phyloP scores from a whole-genome alignment of 371 early-diverging fungal genomes.

The Mortierella sp. region DNA sequence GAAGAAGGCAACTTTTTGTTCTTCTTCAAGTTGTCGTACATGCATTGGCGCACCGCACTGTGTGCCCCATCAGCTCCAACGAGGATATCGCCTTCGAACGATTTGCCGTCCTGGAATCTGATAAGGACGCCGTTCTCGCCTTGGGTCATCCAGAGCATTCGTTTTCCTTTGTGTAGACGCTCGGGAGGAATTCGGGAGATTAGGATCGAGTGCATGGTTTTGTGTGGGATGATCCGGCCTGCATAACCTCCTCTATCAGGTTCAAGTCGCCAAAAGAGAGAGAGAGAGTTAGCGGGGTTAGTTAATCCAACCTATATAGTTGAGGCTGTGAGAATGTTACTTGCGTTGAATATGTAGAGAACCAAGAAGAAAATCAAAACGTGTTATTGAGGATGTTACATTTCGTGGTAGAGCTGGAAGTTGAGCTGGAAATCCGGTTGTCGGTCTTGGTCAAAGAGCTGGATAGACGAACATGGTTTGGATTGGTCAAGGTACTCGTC shows the following conservation, averaged over 20 bases:
- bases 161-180: not conserved
- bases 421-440: constrained; percentile 1
- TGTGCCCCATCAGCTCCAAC: constrained; percentile 22
- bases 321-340: not conserved
- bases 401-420: not conserved
- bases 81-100: constrained; percentile 6
- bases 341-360: not conserved
- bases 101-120: not conserved
- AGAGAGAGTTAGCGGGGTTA: not conserved
- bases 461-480: not conserved
- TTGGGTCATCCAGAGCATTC: not conserved
- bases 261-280: not conserved
- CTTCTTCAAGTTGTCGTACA: not conserved
- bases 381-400: not conserved
- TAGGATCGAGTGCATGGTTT: not conserved
- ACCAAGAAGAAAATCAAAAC: not conserved
- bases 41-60: constrained; percentile 1
- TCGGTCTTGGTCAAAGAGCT: not conserved
- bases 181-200: not conserved
- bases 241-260: not conserved
- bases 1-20: not conserved
- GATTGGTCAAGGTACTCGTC: constrained; percentile 6
- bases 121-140: not conserved
- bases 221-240: not conserved
- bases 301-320: not conserved